These are phyloP conservation scores for Candida neerlandica DNA, from an alignment of 1,139 yeast species.

Conservation along the genomic window DNA sequence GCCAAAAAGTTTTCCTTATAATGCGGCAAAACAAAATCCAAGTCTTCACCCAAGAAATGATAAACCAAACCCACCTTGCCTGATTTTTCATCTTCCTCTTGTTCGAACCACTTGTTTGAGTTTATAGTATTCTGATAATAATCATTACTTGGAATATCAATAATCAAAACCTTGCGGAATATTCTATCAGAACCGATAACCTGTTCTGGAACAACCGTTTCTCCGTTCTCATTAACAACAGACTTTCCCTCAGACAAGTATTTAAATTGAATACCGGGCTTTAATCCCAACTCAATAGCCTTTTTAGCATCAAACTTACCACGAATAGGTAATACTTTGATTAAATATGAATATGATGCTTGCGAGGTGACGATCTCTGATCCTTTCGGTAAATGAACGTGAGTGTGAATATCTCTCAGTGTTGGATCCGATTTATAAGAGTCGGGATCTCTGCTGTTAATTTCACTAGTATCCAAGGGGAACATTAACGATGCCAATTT, in stretches of 20 bases:
- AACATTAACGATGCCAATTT: constrained; percentile 50
- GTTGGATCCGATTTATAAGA: constrained; percentile 45
- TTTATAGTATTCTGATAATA: constrained; percentile 52
- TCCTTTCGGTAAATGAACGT: constrained; percentile 36
- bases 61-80: constrained; percentile 59
- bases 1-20: constrained; percentile 47
- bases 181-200: constrained; percentile 66
- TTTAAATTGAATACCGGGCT: constrained; percentile 62
- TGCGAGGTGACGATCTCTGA: constrained; percentile 24
- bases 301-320: constrained; percentile 74
- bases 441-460: constrained; percentile 39
- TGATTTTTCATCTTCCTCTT: constrained; percentile 29
- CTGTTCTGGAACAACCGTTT: constrained; percentile 62
- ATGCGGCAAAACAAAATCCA: constrained; percentile 50
- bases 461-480: constrained; percentile 46
- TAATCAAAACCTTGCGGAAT: constrained; percentile 62
- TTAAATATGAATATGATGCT: constrained; percentile 55
- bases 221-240: constrained; percentile 63
- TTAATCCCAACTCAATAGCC: constrained; percentile 72
- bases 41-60: constrained; percentile 70
- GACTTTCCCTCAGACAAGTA: constrained; percentile 61
- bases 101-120: constrained; percentile 30
- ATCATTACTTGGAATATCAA: constrained; percentile 68
- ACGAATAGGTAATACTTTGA: constrained; percentile 66
- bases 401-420: constrained; percentile 47